Conservation (phyloP, 805 yeast genomes). For the Kodamaea hsintzibuensis region DNA sequence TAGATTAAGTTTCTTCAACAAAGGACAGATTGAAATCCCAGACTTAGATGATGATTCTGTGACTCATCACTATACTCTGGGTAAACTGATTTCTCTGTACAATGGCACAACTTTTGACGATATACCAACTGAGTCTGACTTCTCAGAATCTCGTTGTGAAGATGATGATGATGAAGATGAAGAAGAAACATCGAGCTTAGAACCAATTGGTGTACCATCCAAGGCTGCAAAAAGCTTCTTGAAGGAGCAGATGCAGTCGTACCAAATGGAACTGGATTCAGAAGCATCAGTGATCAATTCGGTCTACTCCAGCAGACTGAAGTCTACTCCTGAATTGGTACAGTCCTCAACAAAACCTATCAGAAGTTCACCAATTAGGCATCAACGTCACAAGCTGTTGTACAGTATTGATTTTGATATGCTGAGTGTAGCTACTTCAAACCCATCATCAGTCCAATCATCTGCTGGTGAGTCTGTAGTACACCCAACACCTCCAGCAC, state of each 20-base stretch:
- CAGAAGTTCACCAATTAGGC: slow-evolving; percentile 27
- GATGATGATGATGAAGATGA: slow-evolving; percentile 10
- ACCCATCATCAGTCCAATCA: slow-evolving; percentile 7
- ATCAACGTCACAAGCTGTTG: slow-evolving; percentile 42
- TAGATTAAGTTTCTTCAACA: slow-evolving; percentile 8
- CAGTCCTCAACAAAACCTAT: slow-evolving; percentile 6
- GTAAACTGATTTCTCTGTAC: slow-evolving; percentile 9
- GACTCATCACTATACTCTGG: slow-evolving; percentile 8
- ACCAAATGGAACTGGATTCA: slow-evolving; percentile 23
- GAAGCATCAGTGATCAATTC: slow-evolving; percentile 26
- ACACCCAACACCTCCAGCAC: slow-evolving; percentile 3
- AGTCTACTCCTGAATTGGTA: slow-evolving; percentile 22
- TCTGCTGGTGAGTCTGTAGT: background rate
- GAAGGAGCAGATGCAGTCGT: slow-evolving; percentile 26
- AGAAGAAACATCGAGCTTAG: slow-evolving; percentile 16
- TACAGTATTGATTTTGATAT: slow-evolving; percentile 27
- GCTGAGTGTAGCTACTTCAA: slow-evolving; percentile 5
- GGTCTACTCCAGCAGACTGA: slow-evolving; percentile 12
- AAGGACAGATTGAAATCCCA: slow-evolving; percentile 46
- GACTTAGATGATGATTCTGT: slow-evolving; percentile 28
- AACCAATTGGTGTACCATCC: slow-evolving; percentile 40
- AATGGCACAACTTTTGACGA: slow-evolving; percentile 32
- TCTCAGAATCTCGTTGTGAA: slow-evolving; percentile 20
- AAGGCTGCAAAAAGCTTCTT: slow-evolving; percentile 29
- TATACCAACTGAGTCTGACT: slow-evolving; percentile 20